Conservation (phyloP, 495 filamentous ascomycete species). For the Aspergillus steynii region DNA sequence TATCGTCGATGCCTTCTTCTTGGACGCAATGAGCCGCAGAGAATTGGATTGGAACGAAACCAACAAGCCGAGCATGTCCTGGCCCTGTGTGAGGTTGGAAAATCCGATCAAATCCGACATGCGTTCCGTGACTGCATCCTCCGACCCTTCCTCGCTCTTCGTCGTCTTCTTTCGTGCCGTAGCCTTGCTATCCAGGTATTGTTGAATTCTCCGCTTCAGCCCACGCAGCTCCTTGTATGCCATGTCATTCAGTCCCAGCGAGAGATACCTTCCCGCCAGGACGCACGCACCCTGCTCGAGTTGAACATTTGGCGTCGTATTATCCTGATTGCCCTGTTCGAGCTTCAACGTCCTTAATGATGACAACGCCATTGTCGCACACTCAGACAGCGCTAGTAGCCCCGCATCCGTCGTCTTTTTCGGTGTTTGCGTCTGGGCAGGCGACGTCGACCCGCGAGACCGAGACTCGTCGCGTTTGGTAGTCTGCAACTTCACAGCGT, state of each 20-base stretch:
- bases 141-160: conserved; percentile 15
- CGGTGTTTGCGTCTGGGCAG: conserved; percentile 40
- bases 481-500: conserved; percentile 58
- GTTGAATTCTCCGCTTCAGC: conserved; percentile 64
- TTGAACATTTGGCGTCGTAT: conserved; percentile 63
- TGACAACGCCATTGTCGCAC: conserved; percentile 71
- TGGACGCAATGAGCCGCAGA: conserved; percentile 48
- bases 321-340: conserved; percentile 47
- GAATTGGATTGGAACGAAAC: conserved; percentile 48
- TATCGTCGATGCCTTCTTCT: conserved; percentile 46
- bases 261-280: conserved; percentile 69
- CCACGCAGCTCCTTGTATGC: conserved; percentile 74
- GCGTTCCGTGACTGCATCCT: conserved; percentile 42
- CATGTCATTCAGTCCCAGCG: conserved; percentile 69
- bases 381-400: conserved; percentile 60
- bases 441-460: conserved; percentile 16
- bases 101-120: conserved; percentile 68
- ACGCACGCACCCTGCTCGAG: conserved; percentile 82
- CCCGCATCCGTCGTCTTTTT: conserved; percentile 33
- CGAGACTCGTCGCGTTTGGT: conserved; percentile 18
- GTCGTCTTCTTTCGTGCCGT: conserved; percentile 25
- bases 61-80: conserved; percentile 36
- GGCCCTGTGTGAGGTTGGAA: conserved; percentile 34
- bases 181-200: conserved; percentile 27
- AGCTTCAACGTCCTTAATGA: conserved; percentile 63